phyloP scores from a whole-genome alignment of 441 rosid genomes.

The Syzygium syzygioides region DNA sequence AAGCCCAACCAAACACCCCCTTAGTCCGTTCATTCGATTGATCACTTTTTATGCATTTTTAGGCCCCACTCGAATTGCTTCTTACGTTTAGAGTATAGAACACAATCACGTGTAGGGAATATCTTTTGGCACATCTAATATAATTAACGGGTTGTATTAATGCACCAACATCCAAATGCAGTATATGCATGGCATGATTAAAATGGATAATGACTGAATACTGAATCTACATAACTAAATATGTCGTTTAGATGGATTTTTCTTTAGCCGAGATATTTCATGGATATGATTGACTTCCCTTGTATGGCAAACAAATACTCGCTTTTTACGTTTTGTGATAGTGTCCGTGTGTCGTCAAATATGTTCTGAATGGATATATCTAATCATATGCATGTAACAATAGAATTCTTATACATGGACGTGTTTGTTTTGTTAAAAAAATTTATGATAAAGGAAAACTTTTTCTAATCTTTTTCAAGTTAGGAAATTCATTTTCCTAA shows the following conservation, averaged over 20 bases:
- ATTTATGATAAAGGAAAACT: fast-evolving
- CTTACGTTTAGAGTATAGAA: neutral
- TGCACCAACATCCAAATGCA: neutral
- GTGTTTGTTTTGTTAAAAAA: neutral
- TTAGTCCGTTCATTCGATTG: neutral
- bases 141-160: fast-evolving
- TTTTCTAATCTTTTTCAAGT: neutral
- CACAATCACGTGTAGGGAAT: neutral
- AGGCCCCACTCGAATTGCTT: neutral
- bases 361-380: neutral
- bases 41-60: neutral
- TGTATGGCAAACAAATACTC: fast-evolving
- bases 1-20: no score
- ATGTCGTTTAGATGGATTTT: neutral
- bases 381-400: neutral
- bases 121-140: neutral
- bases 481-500: neutral
- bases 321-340: neutral
- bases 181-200: neutral
- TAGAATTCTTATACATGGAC: no score
- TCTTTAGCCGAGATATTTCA: neutral
- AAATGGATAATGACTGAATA: neutral
- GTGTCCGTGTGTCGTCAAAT: fast-evolving
- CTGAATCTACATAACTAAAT: neutral
- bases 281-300: neutral